Evolutionary conservation across 139 green algal genomes (phyloP).

Genomic region (Ulvella scutata): DNA sequence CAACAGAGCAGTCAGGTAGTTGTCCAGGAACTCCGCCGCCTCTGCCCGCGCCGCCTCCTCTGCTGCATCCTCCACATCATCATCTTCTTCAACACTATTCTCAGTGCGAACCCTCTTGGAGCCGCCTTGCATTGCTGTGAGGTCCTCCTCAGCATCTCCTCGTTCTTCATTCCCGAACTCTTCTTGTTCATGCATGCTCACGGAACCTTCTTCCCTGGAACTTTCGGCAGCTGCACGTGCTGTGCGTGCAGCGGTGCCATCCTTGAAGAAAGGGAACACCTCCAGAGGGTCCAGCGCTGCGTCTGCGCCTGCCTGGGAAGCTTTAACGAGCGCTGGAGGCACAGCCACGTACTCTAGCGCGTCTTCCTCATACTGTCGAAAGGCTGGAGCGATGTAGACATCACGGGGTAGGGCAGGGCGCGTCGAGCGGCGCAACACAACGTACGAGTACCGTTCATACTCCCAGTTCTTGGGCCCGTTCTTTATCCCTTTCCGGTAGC

Average conservation of each 20-base stretch:
- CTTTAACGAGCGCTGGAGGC: not conserved
- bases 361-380: not conserved
- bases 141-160: too few species aligned
- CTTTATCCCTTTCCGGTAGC: not conserved
- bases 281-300: not conserved
- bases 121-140: too few species aligned
- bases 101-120: too few species aligned
- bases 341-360: not conserved
- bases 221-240: not conserved
- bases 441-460: conserved; percentile 73
- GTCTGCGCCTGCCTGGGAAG: not conserved
- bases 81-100: conserved; percentile 5
- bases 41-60: not conserved
- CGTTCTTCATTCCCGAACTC: too few species aligned
- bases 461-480: conserved; percentile 12
- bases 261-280: not conserved
- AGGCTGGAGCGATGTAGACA: not conserved
- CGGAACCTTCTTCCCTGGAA: too few species aligned
- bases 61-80: not conserved
- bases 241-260: not conserved
- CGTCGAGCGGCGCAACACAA: conserved; percentile 36
- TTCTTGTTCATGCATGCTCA: too few species aligned
- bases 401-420: not conserved
- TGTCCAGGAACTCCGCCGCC: not conserved
- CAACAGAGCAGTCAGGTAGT: not conserved